Percentiles rank a stretch among this genome's conserved stretches.
Conservation (phyloP, 768 basidiomycete genomes). For the Stropharia rugosoannulata region DNA sequence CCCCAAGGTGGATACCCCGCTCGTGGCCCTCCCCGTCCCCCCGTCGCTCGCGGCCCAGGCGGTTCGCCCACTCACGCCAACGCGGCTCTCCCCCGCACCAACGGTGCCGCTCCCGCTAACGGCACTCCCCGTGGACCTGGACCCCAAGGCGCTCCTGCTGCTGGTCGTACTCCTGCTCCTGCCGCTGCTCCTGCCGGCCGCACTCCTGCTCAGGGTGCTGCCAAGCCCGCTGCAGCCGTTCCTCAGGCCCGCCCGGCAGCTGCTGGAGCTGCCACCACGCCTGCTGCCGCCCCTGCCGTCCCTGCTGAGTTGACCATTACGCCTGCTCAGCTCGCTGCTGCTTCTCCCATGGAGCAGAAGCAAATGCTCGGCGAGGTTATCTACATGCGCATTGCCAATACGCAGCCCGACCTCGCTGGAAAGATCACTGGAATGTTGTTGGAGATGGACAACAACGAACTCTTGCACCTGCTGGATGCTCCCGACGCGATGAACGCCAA, state of each 20-base stretch:
- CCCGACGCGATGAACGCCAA: constrained; percentile 84
- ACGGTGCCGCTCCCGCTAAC: constrained; percentile 56
- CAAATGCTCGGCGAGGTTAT: constrained; percentile 98
- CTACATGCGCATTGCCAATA: constrained; percentile 87
- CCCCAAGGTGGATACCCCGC: constrained; percentile 55
- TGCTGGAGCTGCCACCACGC: constrained; percentile 20
- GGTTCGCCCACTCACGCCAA: constrained; percentile 67
- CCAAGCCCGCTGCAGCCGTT: constrained; percentile 33
- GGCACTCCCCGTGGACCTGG: constrained; percentile 52
- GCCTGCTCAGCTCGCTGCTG: constrained; percentile 48
- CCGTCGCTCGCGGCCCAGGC: constrained; percentile 65
- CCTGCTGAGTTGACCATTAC: constrained; percentile 44
- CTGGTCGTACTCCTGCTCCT: constrained; percentile 33
- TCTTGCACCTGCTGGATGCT: constrained; percentile 84
- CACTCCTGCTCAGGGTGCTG: constrained; percentile 24
- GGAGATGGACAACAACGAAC: constrained; percentile 97
- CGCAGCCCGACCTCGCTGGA: constrained; percentile 91
- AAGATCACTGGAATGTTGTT: constrained; percentile 99
- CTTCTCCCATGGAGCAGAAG: constrained; percentile 90
- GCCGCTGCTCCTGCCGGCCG: constrained; percentile 31
- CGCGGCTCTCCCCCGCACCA: constrained; percentile 64
- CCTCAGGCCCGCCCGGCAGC: constrained; percentile 43
- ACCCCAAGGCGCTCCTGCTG: constrained; percentile 47
- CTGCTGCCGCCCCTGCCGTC: constrained; percentile 40
- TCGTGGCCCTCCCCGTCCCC: constrained; percentile 59